Base-by-base conservation (phyloP, 78 protist genomes). In the slime mould (Dictyostelium discoideum) region DNA sequence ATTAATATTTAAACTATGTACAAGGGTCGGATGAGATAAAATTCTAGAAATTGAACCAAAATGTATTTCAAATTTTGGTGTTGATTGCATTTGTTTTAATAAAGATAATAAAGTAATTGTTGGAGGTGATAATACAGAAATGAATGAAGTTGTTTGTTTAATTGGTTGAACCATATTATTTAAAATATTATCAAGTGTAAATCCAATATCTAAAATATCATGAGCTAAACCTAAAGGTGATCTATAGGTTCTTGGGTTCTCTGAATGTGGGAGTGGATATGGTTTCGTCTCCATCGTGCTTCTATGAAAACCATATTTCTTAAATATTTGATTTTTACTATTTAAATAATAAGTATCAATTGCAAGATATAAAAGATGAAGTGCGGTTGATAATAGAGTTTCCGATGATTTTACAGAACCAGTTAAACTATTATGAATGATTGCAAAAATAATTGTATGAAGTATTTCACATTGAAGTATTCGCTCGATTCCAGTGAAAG, bases 381-480 rank as follows among this genome's bases (percentile, higher is more conserved):
- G 5, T 32, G 77, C 22, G 9, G 80, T 78, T 60, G 93, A 50
- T 22, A 87, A 11, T 24, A 87, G 40, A 9, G 46, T 26, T 22
- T 87, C 93, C 0, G 84, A 78, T 5, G 54, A 13, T 54, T 63
- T 48, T 0, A 65, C 72, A 6, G 85, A 74, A 9, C 85, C 85
- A 5, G 85, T 24, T 7, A 74, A 40, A 78, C 79, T 78, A 78
- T 87, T 87, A 57, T 57, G 80, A 9, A 78, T 11, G 13, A 87
- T 37, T 9, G 78, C 10, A 42, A 48, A 87, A 11, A 87, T 26
- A 13, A 87, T 78, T 9, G 85, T 16, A 40, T 87, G 93, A 5
- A 87, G 78, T 32, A 87, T 76, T 29, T 87, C 93, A 57, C 78
- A 78, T 24, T 87, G 83, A 18, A 87, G 48, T 32, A 87, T 13